Evolutionary conservation across 768 basidiomycete species (phyloP), one percentile per base, ranked within the genome.

Genomic region (Amanita polypyramis): DNA sequence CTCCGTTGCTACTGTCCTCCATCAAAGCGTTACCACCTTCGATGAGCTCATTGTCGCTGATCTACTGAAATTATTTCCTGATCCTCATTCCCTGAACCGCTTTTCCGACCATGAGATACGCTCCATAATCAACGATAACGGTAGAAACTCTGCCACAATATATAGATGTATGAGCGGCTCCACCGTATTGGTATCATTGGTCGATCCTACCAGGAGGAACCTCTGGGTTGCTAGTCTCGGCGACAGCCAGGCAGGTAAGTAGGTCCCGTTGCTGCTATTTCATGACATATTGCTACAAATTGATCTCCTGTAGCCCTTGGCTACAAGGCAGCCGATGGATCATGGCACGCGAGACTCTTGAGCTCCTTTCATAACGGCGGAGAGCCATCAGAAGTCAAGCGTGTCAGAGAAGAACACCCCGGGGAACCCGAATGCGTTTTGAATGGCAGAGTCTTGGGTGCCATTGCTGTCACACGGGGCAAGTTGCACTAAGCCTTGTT

Each of bases 181-280:
- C 2, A 79, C 77, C 1, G 73, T 65, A 2, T 63, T 78, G 8
- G 56, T 77, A 29, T 62, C 76, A 4, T 58, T 80, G 21, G 54
- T 73, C 8, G 70, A 76, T 49, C 70, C 75, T 3, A 35, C 48
- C 11, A 58, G 54, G 10, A 60, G 63, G 19, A 71, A 76, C 49
- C 51, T 78, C 1, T 79, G 77, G 75, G 73, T 77, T 10, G 76
- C 73, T 2, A 77, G 74, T 56, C 60, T 78, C 30, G 78, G 78
- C 3, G 77, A 80, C 56, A 76, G 76, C 52, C 68, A 68, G 53
- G 76, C 74, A 49, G 68, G 77, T 76, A 50, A 47, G 68, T 51
- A 37, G 21, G 2, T 42, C 7, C 32, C 46, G n/a, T 41, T 36
- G 40, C n/a, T 17, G 3, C 14, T 40, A 21, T 21, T 3, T 40